Percentiles rank a stretch among this genome's conserved stretches.
These are phyloP conservation scores for Annulohypoxylon truncatum DNA, from an alignment of 2,329 filamentous ascomycete genomes.

Conservation along the genomic window DNA sequence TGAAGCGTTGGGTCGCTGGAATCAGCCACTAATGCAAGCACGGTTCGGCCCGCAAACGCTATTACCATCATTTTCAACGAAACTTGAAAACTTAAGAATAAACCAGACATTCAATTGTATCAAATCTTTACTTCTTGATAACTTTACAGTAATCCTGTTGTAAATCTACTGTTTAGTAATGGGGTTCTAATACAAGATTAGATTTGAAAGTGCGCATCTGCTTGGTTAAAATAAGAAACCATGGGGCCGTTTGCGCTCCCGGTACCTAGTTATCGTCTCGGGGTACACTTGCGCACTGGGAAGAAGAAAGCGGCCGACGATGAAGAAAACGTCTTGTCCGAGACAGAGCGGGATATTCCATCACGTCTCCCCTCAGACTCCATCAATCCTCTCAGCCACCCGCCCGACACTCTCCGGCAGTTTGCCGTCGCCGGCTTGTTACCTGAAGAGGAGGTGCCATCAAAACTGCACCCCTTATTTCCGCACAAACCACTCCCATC, in stretches of 20 bases:
- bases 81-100: constrained; percentile 1
- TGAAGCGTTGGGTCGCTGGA: background rate
- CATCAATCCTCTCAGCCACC: constrained; percentile 68
- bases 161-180: background rate
- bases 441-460: constrained; percentile 58
- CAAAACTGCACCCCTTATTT: constrained; percentile 56
- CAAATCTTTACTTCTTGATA: background rate
- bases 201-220: background rate
- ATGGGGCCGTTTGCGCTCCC: constrained; percentile 49
- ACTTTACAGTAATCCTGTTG: background rate
- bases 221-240: background rate
- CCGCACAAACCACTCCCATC: constrained; percentile 61
- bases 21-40: constrained; percentile 31
- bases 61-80: background rate
- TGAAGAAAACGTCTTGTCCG: constrained; percentile 10
- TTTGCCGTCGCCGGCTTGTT: constrained; percentile 65
- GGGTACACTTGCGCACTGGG: constrained; percentile 40
- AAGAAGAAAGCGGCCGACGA: constrained; percentile 48
- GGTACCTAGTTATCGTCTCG: constrained; percentile 45
- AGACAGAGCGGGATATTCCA: constrained; percentile 18
- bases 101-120: background rate
- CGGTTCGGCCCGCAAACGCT: constrained; percentile 35
- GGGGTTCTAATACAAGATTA: background rate
- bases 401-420: constrained; percentile 63
- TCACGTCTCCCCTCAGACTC: constrained; percentile 49